A percentile compares a stretch with the other conserved stretches of the same genome.
These are phyloP conservation scores for Fragosphaeria purpurea DNA, from an alignment of 2,329 filamentous ascomycete species.

Conservation along the genomic window DNA sequence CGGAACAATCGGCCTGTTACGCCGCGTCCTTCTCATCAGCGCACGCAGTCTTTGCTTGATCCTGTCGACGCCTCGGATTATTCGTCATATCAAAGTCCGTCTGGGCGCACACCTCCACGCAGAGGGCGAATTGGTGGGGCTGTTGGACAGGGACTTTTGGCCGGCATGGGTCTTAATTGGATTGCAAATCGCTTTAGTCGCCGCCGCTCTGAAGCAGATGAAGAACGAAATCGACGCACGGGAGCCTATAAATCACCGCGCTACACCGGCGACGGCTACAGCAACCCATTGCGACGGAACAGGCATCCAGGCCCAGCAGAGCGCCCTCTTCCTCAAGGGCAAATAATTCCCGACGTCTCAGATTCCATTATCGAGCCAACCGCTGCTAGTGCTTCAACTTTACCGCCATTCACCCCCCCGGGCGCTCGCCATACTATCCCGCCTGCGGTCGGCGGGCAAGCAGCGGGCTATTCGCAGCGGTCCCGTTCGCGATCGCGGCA, in stretches of 20 bases:
- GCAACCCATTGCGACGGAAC: constrained; percentile 8
- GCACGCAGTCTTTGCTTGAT: constrained; percentile 25
- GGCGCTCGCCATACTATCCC: background rate
- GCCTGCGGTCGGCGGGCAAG: background rate
- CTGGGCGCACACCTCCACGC: constrained; percentile 38
- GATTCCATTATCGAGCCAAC: constrained; percentile 30
- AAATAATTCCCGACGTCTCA: constrained; percentile 16
- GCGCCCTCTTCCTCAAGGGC: constrained; percentile 12
- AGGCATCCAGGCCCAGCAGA: too few relatives aligned
- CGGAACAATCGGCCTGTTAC: constrained; percentile 31
- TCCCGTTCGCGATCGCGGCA: constrained; percentile 20
- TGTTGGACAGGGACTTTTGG: constrained; percentile 47
- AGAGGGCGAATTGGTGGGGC: constrained; percentile 23
- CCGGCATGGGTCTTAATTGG: constrained; percentile 57
- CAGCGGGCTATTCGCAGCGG: constrained; percentile 1
- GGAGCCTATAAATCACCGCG: constrained; percentile 48
- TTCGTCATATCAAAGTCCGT: constrained; percentile 53
- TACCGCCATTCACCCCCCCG: too few relatives aligned
- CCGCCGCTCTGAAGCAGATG: constrained; percentile 37
- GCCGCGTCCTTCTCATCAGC: constrained; percentile 37
- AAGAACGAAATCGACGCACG: constrained; percentile 43
- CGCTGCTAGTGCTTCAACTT: constrained; percentile 26
- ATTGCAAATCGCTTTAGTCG: constrained; percentile 52
- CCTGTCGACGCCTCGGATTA: constrained; percentile 47
- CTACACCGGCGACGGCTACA: constrained; percentile 60